A percentile compares a stretch with the other conserved stretches of the same genome.
Conservation (phyloP, 2,329 filamentous ascomycete genomes). For the Hymenotorrendiella dingleyae region DNA sequence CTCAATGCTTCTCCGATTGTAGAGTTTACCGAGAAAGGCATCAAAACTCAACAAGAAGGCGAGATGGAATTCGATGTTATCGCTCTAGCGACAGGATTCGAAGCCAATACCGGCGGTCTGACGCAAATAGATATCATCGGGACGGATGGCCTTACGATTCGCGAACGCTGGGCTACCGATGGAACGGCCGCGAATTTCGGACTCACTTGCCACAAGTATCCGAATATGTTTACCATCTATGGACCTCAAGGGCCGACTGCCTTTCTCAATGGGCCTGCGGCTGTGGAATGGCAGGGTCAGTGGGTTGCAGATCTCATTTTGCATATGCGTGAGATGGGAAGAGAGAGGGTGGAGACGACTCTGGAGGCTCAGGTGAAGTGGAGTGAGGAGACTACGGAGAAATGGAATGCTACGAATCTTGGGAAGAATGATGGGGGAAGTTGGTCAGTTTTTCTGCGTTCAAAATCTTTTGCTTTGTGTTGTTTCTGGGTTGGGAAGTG, state of each 20-base stretch:
- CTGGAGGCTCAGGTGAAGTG: no score
- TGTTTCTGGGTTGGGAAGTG: no score
- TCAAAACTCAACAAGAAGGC: conserved; percentile 28
- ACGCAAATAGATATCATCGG: conserved; percentile 30
- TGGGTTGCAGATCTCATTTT: conserved; percentile 48
- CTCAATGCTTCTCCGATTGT: conserved; percentile 39
- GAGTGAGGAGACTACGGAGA: no score
- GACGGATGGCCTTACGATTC: conserved; percentile 25
- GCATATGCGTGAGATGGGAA: no score
- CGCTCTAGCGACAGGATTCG: conserved; percentile 34
- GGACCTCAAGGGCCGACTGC: conserved; percentile 52
- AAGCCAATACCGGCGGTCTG: conserved; percentile 31
- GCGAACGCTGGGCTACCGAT: conserved; percentile 32
- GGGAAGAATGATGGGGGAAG: no score
- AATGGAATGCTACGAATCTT: no score
- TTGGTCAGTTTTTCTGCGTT: no score
- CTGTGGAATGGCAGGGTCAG: conserved; percentile 48
- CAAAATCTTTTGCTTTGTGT: no score
- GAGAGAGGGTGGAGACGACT: no score
- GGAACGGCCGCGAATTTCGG: no score
- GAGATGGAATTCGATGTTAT: conserved; percentile 29
- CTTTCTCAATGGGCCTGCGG: conserved; percentile 49
- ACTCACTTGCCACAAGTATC: conserved; percentile 38
- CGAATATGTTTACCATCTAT: conserved; percentile 49
- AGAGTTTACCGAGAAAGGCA: conserved; percentile 33